Evolutionary conservation across 768 basidiomycete species (phyloP).

Genomic region (Sistotremastrum niveocremeum): DNA sequence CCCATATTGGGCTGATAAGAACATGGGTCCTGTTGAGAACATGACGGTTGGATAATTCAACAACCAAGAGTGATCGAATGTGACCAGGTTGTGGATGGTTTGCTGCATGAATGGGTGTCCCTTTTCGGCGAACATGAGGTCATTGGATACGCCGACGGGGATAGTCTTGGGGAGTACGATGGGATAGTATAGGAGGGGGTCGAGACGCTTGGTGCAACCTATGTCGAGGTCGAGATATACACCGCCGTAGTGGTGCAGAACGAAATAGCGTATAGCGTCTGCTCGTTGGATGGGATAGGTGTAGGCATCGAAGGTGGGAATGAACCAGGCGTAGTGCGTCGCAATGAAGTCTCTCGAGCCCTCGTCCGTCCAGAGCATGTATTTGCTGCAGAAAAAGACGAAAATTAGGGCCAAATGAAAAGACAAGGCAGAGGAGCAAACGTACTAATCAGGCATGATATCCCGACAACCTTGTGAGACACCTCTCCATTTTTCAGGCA

Average conservation of each 20-base stretch:
- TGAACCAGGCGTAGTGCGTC: conserved; percentile 79
- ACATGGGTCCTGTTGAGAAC: conserved; percentile 99
- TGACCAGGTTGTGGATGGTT: conserved; percentile 81
- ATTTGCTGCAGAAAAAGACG: conserved; percentile 46
- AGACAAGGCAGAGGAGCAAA: conserved; percentile 11
- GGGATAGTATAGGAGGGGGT: conserved; percentile 73
- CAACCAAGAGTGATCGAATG: conserved; percentile 88
- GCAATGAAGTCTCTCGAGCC: conserved; percentile 83
- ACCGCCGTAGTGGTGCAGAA: conserved; percentile 90
- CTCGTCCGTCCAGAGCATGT: conserved; percentile 96
- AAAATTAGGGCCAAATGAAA: conserved; percentile 8
- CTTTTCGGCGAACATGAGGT: conserved; percentile 86
- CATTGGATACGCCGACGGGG: conserved; percentile 95
- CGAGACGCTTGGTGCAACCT: conserved; percentile 77
- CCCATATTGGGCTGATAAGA: conserved; percentile 87
- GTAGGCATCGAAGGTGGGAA: conserved; percentile 89
- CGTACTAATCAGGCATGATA: conserved; percentile 95
- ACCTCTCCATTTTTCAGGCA: conserved; percentile 70
- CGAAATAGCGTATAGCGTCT: conserved; percentile 95
- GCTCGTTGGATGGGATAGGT: conserved; percentile 88
- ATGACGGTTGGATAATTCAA: conserved; percentile 99
- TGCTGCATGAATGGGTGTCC: conserved; percentile 82
- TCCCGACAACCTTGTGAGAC: conserved; percentile 76
- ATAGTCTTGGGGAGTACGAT: conserved; percentile 91
- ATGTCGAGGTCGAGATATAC: conserved; percentile 95